Conservation (phyloP, 352 stramenopile species). For the Pythium chondricola region DNA sequence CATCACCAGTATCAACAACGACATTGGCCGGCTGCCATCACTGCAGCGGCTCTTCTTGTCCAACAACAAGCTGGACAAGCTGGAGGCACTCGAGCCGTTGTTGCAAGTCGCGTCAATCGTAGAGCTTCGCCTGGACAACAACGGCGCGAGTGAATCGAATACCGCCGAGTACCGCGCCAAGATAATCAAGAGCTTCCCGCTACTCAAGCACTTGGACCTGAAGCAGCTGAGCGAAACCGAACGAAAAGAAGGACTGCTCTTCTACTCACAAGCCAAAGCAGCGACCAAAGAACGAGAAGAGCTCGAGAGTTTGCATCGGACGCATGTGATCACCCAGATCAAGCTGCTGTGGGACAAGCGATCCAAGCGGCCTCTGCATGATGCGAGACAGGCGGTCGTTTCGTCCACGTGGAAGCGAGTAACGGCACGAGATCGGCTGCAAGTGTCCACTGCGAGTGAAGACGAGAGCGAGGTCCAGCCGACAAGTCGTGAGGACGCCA, state of each 20-base stretch:
- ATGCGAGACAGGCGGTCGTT: too few relatives aligned
- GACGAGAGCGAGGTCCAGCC: conserved; percentile 36
- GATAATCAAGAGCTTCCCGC: conserved; percentile 69
- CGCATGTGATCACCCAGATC: conserved; percentile 40
- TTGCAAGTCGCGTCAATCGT: conserved; percentile 67
- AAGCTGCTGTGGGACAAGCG: conserved; percentile 37
- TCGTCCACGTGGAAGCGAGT: neutral
- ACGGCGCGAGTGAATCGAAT: conserved; percentile 47
- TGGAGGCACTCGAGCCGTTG: conserved; percentile 68
- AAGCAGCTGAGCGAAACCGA: conserved; percentile 73
- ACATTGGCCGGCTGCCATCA: conserved; percentile 61
- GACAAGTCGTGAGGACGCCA: conserved; percentile 38
- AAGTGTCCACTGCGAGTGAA: too few relatives aligned
- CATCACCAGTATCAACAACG: conserved; percentile 41
- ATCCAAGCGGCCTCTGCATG: too few relatives aligned
- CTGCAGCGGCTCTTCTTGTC: conserved; percentile 88
- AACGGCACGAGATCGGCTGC: too few relatives aligned
- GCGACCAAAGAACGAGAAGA: conserved; percentile 42
- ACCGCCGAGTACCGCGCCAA: conserved; percentile 51
- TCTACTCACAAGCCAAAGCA: conserved; percentile 20
- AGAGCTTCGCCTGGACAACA: conserved; percentile 86
- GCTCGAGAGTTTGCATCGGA: conserved; percentile 34
- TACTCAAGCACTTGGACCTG: conserved; percentile 82
- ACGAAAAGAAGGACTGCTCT: conserved; percentile 38
- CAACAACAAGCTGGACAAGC: conserved; percentile 81